Percentiles rank a stretch among this genome's conserved stretches.
Conservation (phyloP, 2,329 filamentous ascomycete species). For the Monosporascus sp. region DNA sequence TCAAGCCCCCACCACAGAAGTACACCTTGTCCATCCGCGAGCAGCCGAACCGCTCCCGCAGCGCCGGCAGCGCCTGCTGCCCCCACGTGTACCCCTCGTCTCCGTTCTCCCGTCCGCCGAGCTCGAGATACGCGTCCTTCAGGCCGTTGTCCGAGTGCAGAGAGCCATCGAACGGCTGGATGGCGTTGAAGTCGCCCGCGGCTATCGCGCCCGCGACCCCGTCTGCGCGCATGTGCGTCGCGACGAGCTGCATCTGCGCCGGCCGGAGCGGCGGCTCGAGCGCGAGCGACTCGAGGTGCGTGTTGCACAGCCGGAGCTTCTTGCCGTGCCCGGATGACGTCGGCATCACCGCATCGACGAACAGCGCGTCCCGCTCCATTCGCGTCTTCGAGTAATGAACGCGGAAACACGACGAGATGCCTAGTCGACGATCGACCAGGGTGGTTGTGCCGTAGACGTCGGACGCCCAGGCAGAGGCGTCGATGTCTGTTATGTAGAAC, state of each 20-base stretch:
- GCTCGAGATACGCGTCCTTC: conserved; percentile 45
- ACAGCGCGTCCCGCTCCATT: conserved; percentile 47
- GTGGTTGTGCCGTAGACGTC: conserved; percentile 46
- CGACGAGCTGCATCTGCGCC: neutral
- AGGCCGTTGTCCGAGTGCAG: conserved; percentile 42
- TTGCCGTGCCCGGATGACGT: conserved; percentile 25
- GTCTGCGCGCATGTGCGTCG: neutral
- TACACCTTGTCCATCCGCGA: conserved; percentile 49
- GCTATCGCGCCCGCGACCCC: neutral
- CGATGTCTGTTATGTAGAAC: conserved; percentile 44
- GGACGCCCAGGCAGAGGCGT: conserved; percentile 34
- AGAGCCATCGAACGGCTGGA: conserved; percentile 44
- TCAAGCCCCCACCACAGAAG: conserved; percentile 29
- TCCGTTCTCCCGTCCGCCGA: conserved; percentile 45
- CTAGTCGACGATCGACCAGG: conserved; percentile 41
- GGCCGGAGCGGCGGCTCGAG: conserved; percentile 1
- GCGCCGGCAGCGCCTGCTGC: conserved; percentile 38
- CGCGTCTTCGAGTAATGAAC: conserved; percentile 40
- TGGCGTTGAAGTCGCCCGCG: conserved; percentile 37
- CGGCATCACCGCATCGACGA: conserved; percentile 39
- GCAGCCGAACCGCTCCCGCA: conserved; percentile 39
- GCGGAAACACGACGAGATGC: conserved; percentile 38
- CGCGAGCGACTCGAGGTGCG: conserved; percentile 4
- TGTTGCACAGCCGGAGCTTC: conserved; percentile 3
- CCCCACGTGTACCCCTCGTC: conserved; percentile 52